Evolutionary conservation across 148 eudicot species (phyloP).

Genomic region (Vaccinium macrocarpon): DNA sequence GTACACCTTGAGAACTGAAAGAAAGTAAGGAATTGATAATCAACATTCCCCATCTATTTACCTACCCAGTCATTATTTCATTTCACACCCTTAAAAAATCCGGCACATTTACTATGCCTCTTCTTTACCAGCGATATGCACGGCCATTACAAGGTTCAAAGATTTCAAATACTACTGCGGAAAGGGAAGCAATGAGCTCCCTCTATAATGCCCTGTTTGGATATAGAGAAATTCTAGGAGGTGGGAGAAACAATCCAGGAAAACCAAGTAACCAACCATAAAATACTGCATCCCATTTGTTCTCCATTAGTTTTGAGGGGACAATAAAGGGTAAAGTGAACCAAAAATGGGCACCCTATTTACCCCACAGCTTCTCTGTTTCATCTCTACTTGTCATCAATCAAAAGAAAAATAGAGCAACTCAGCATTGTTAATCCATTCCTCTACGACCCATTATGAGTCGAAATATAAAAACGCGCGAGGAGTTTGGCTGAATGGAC

Average conservation of each 20-base stretch:
- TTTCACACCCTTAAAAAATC: background rate
- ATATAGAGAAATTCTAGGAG: background rate
- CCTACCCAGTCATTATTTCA: background rate
- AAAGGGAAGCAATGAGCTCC: background rate
- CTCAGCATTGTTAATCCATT: background rate
- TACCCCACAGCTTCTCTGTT: background rate
- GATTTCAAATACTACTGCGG: background rate
- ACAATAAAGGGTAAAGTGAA: background rate
- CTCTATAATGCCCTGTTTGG: background rate
- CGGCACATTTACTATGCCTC: background rate
- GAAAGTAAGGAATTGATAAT: background rate
- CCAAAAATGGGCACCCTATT: background rate
- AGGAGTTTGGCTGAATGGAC: background rate
- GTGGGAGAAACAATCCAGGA: background rate
- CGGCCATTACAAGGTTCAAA: background rate
- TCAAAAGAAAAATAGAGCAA: background rate
- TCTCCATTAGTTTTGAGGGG: background rate
- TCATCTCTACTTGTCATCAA: constrained; percentile 2
- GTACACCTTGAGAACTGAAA: background rate
- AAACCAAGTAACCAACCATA: background rate
- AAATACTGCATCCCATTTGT: background rate
- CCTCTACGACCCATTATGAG: background rate
- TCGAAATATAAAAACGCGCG: background rate
- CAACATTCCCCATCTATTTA: background rate
- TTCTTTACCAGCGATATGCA: background rate